A percentile compares a stretch with the other conserved stretches of the same genome.
These are phyloP conservation scores for Geranium rotundifolium DNA, from an alignment of 345 rosid genomes.

Conservation along the genomic window DNA sequence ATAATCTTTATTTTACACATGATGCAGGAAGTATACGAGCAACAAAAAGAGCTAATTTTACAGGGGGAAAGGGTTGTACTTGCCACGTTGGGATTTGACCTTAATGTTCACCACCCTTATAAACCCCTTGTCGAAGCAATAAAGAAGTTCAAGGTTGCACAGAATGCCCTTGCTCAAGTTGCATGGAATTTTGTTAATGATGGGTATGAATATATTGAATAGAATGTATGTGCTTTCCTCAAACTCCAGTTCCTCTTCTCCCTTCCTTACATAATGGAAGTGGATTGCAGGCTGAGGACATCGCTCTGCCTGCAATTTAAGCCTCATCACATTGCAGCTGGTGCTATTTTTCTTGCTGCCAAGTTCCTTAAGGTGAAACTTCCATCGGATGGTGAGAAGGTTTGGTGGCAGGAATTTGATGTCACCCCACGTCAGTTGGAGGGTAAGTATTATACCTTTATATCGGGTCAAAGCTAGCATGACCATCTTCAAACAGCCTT, in stretches of 20 bases:
- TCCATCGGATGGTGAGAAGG: conserved; percentile 64
- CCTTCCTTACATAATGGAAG: conserved; percentile 31
- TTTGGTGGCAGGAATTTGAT: conserved; percentile 78
- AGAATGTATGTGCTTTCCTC: conserved; percentile 6
- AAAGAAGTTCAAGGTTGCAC: conserved; percentile 69
- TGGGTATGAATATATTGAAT: conserved; percentile 42
- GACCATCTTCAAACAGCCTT: conserved; percentile 9
- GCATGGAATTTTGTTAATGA: conserved; percentile 83
- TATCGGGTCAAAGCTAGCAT: conserved; percentile 9
- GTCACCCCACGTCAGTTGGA: conserved; percentile 62
- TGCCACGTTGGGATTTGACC: conserved; percentile 71
- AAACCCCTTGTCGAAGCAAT: conserved; percentile 75
- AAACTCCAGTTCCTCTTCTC: conserved; percentile 14
- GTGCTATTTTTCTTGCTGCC: conserved; percentile 82
- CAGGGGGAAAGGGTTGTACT: conserved; percentile 75
- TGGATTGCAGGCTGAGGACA: conserved; percentile 76
- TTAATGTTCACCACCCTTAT: conserved; percentile 72
- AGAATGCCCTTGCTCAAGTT: conserved; percentile 65
- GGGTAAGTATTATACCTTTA: conserved; percentile 37
- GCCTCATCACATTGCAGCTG: conserved; percentile 92
- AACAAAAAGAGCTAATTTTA: conserved; percentile 62
- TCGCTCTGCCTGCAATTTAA: conserved; percentile 90
- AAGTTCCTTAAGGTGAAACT: conserved; percentile 66
- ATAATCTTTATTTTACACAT: background rate
- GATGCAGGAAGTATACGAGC: conserved; percentile 75